A percentile compares a stretch with the other conserved stretches of the same genome.
Evolutionary conservation across 1,139 yeast species (phyloP).

Genomic region (Diutina pseudorugosa): DNA sequence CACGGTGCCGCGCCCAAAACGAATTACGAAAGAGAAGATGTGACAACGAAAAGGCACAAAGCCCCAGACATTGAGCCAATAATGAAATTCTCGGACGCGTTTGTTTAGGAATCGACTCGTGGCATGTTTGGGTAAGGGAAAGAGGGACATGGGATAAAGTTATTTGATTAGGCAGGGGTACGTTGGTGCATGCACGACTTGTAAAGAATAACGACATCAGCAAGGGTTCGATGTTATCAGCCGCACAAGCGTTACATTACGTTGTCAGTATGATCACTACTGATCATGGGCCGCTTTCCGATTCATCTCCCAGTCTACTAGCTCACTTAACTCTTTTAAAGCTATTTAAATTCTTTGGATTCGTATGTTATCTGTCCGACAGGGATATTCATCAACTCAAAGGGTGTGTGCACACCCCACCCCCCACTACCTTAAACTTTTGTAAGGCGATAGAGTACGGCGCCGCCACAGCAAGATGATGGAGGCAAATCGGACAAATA

Average conservation of each 20-base stretch:
- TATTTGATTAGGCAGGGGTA: not conserved
- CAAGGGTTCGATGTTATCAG: not conserved
- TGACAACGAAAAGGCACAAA: not conserved
- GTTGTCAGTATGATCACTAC: too few relatives aligned
- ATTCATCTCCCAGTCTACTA: too few relatives aligned
- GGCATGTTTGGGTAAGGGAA: too few relatives aligned
- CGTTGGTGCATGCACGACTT: not conserved
- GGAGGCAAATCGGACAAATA: not conserved
- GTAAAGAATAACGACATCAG: not conserved
- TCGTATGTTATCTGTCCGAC: too few relatives aligned
- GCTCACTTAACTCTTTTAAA: too few relatives aligned
- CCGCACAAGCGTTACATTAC: not conserved
- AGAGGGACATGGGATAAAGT: not conserved
- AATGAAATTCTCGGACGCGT: too few relatives aligned
- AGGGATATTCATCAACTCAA: not conserved
- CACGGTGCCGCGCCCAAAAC: not conserved
- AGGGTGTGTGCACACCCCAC: not conserved
- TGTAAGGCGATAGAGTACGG: not conserved
- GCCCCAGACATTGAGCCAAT: too few relatives aligned
- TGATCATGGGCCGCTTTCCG: too few relatives aligned
- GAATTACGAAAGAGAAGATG: not conserved
- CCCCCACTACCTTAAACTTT: not conserved
- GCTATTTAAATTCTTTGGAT: too few relatives aligned
- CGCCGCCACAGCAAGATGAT: not conserved
- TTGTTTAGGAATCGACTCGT: too few relatives aligned